Conservation (phyloP, 2,329 filamentous ascomycete genomes). For the Hypoxylon sp. region DNA sequence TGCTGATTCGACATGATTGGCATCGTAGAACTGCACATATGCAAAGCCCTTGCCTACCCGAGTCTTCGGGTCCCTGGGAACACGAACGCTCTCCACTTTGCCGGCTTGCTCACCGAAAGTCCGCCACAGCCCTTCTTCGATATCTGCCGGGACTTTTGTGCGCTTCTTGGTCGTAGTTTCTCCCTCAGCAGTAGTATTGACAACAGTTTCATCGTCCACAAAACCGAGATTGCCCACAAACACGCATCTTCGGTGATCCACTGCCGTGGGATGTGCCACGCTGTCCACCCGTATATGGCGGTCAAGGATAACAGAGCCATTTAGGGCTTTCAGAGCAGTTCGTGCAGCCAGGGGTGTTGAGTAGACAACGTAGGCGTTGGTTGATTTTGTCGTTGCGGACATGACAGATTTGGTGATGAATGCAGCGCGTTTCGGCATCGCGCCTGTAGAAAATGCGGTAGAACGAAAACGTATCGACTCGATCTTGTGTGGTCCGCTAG, state of each 20-base stretch:
- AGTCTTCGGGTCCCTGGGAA: conserved; percentile 89
- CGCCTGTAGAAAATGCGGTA: conserved; percentile 81
- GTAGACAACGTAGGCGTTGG: conserved; percentile 95
- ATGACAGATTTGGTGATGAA: conserved; percentile 92
- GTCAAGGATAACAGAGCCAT: conserved; percentile 85
- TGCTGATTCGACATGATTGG: conserved; percentile 90
- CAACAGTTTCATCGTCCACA: conserved; percentile 87
- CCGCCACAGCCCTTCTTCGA: conserved; percentile 93
- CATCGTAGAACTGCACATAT: conserved; percentile 95
- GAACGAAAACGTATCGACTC: conserved; percentile 96
- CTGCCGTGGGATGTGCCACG: conserved; percentile 85
- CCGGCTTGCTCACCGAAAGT: conserved; percentile 80
- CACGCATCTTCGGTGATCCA: conserved; percentile 89
- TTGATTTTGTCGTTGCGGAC: conserved; percentile 90
- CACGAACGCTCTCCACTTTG: conserved; percentile 91
- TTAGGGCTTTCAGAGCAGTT: conserved; percentile 80
- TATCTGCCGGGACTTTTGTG: conserved; percentile 81
- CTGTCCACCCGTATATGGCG: conserved; percentile 92
- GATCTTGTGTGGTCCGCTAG: conserved; percentile 74
- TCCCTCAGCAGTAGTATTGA: conserved; percentile 74
- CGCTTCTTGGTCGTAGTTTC: conserved; percentile 79
- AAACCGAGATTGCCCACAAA: conserved; percentile 98
- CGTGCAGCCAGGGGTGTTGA: conserved; percentile 80
- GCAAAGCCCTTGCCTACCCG: conserved; percentile 97
- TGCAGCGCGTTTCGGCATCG: conserved; percentile 92